Percentiles rank a stretch among this genome's conserved stretches.
Evolutionary conservation across 805 yeast genomes (phyloP).

Genomic region (Zygosaccharomyces gambellarensis): DNA sequence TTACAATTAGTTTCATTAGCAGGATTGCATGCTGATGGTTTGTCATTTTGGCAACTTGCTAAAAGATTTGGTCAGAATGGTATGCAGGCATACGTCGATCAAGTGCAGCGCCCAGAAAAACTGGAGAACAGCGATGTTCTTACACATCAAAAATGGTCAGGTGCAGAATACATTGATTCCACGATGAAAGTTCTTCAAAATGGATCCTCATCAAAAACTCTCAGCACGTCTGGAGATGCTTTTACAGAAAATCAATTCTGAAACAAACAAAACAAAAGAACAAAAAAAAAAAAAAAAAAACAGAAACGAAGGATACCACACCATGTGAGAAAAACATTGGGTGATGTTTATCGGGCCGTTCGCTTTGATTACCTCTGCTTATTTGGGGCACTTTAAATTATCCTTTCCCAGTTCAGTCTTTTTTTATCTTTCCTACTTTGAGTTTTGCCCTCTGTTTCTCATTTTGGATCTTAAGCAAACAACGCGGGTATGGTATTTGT

Average conservation of each 20-base stretch:
- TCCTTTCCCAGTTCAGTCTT: background rate
- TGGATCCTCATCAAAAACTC: conserved; percentile 42
- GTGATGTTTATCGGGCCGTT: background rate
- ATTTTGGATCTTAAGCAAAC: background rate
- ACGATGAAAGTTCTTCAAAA: conserved; percentile 39
- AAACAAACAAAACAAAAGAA: background rate
- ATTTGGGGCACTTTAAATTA: background rate
- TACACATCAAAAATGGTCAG: conserved; percentile 61
- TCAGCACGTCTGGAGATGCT: conserved; percentile 39
- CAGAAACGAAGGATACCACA: background rate
- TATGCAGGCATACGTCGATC: conserved; percentile 54
- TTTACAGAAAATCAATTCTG: conserved; percentile 39
- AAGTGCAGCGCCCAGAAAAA: conserved; percentile 46
- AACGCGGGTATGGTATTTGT: background rate
- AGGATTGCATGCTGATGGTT: conserved; percentile 52
- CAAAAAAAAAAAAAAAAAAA: too few species aligned
- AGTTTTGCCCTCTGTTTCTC: background rate
- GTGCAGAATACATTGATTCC: conserved; percentile 50
- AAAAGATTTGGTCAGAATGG: conserved; percentile 47
- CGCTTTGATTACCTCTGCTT: background rate
- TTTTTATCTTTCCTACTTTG: background rate
- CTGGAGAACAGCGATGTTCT: conserved; percentile 46
- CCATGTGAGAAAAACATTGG: background rate
- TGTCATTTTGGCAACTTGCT: conserved; percentile 49
- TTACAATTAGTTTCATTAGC: conserved; percentile 58